phyloP scores from a whole-genome alignment of 2,329 filamentous ascomycete genomes.

The Dactylonectria estremocensis region DNA sequence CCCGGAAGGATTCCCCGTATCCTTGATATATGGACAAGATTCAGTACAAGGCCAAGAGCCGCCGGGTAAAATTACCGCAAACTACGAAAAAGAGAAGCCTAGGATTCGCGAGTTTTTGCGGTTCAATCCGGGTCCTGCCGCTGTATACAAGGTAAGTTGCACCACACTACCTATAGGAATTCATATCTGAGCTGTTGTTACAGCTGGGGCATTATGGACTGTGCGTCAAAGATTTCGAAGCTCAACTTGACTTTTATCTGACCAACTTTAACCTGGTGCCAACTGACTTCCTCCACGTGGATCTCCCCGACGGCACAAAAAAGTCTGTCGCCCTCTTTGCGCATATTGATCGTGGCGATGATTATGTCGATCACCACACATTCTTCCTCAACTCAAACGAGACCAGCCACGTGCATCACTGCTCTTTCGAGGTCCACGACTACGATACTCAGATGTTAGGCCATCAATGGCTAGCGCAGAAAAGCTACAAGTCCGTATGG shows the following conservation, averaged over 20 bases:
- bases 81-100: constrained; percentile 15
- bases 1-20: constrained; percentile 11
- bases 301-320: neutral
- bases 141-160: constrained; percentile 19
- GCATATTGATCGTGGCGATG: constrained; percentile 60
- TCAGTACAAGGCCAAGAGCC: neutral
- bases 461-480: constrained; percentile 76
- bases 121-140: constrained; percentile 12
- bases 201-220: constrained; percentile 30
- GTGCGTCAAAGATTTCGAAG: constrained; percentile 13
- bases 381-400: constrained; percentile 66
- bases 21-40: constrained; percentile 10
- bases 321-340: constrained; percentile 52
- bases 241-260: constrained; percentile 22
- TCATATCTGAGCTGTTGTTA: neutral
- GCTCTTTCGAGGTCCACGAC: constrained; percentile 79
- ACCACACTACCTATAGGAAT: neutral
- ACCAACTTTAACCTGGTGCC: constrained; percentile 23
- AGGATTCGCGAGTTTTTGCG: constrained; percentile 17
- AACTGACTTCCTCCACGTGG: constrained; percentile 27
- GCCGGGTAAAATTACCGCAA: neutral
- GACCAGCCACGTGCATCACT: constrained; percentile 74
- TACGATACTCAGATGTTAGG: constrained; percentile 80
- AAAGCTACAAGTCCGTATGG: constrained; percentile 77
- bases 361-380: constrained; percentile 65